Base-by-base conservation (phyloP, 768 basidiomycete genomes). In the Lanmaoa pseudosensibilis region DNA sequence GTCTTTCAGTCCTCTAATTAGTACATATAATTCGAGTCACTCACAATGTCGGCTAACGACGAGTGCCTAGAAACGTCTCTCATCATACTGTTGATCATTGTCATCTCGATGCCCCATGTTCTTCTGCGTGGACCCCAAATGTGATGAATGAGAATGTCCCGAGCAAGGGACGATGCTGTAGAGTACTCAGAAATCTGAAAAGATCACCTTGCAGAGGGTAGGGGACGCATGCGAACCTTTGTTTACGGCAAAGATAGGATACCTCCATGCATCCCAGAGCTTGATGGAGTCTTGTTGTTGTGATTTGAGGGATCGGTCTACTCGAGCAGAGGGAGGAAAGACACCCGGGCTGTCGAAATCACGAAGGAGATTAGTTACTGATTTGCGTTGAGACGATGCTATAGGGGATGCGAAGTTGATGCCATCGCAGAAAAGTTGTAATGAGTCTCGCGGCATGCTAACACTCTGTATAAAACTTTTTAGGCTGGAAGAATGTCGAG, bases 81-180 rank as follows among this genome's bases (percentile, higher is more conserved):
- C 80, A 94, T 89, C 65, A 96, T 80, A 55, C 83, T 85, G n/a
- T 83, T 83, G 15, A 93, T 82, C 32, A 96, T 80, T 3, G 95
- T 95, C 90, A 98, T 92, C 74, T 92, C 90, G 51, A 94, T 86
- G 1, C 94, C 93, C 96, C 96, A 99, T 7, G 88, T 86, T 68
- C 90, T 89, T 67, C 86, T 85, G 41, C 88, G 85, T 1, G 96
- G 94, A 4, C 96, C 96, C 77, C 85, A 88, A 39, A 98, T 74
- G 59, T 87, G 83, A 69, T 97, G 89, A 8, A 80, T 77, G 46
- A 96, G 71, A 25, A 97, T 79, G 51, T 92, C 94, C 13, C 79
- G 74, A 4, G 86, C 83, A 7, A 85, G 65, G 27, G 63, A 61
- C 23, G 72, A 72, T 38, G 61, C 71, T 72, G 33, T 16, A 11